Percentiles rank a stretch among this genome's conserved stretches.
Conservation (phyloP, 2,329 filamentous ascomycete genomes). For the Talaromyces sp. region DNA sequence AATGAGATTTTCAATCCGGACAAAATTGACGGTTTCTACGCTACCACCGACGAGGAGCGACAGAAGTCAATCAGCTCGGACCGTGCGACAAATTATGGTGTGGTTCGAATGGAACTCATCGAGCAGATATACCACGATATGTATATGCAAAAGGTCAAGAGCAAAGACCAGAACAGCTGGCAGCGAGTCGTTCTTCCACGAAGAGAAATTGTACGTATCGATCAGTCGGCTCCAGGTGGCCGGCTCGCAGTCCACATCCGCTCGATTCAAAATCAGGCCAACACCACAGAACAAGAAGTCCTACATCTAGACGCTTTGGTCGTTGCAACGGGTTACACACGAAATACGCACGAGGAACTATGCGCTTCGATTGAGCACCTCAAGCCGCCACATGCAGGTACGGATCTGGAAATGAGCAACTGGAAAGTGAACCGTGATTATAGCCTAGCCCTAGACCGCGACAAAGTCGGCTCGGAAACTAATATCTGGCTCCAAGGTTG, state of each 20-base stretch:
- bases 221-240: slow-evolving; percentile 49
- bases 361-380: slow-evolving; percentile 64
- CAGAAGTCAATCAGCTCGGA: slow-evolving; percentile 62
- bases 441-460: slow-evolving; percentile 65
- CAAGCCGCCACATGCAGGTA: slow-evolving; percentile 55
- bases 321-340: slow-evolving; percentile 80
- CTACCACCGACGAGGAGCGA: slow-evolving; percentile 62
- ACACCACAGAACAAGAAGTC: slow-evolving; percentile 51
- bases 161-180: slow-evolving; percentile 70
- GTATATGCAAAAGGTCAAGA: slow-evolving; percentile 76
- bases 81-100: slow-evolving; percentile 87
- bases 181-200: slow-evolving; percentile 74
- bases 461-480: slow-evolving; percentile 65
- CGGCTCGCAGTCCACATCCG: slow-evolving; percentile 60
- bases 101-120: slow-evolving; percentile 85
- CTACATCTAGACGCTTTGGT: slow-evolving; percentile 78
- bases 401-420: slow-evolving; percentile 27
- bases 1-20: slow-evolving; percentile 96
- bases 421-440: slow-evolving; percentile 77
- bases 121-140: slow-evolving; percentile 83
- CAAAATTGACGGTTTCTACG: slow-evolving; percentile 72
- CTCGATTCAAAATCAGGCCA: slow-evolving; percentile 33
- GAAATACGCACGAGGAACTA: slow-evolving; percentile 74
- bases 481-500: slow-evolving; percentile 93
- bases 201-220: slow-evolving; percentile 62